These are phyloP conservation scores for Yamadazyma conglobata DNA, from an alignment of 1,139 yeast species.

Conservation along the genomic window DNA sequence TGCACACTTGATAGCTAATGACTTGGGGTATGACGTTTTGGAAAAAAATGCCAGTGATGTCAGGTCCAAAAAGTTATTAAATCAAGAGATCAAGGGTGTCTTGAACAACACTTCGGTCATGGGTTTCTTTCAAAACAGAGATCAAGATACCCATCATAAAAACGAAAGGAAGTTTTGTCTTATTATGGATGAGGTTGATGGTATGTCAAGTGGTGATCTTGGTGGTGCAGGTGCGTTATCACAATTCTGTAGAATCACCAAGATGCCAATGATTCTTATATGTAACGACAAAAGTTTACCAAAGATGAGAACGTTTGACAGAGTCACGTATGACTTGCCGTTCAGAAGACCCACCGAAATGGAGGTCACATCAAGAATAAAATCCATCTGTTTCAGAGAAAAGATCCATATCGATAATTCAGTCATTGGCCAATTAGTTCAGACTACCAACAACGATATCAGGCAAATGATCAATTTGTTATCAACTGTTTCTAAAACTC, in stretches of 20 bases:
- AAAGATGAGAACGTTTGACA: constrained; percentile 94
- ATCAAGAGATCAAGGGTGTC: constrained; percentile 65
- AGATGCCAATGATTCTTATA: constrained; percentile 86
- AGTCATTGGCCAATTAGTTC: constrained; percentile 79
- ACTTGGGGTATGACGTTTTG: constrained; percentile 65
- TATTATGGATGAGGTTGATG: constrained; percentile 99
- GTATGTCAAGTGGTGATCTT: constrained; percentile 98
- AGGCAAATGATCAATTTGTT: constrained; percentile 90
- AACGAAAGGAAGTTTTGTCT: constrained; percentile 61
- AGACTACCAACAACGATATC: constrained; percentile 85
- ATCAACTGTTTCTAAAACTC: constrained; percentile 77
- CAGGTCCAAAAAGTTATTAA: constrained; percentile 74
- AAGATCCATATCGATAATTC: constrained; percentile 75
- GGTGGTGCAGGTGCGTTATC: constrained; percentile 98
- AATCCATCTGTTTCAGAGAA: constrained; percentile 90
- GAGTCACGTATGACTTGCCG: constrained; percentile 75
- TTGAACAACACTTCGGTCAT: constrained; percentile 79
- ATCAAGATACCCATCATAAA: constrained; percentile 20
- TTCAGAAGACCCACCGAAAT: constrained; percentile 86
- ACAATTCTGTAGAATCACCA: constrained; percentile 76
- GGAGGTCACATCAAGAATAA: constrained; percentile 76
- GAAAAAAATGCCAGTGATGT: constrained; percentile 89
- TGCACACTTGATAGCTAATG: constrained; percentile 68
- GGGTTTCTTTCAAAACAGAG: constrained; percentile 61
- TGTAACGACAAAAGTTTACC: constrained; percentile 93